Evolutionary conservation across 306 rosid genomes (phyloP).

Genomic region (Hylodesmum podocarpum): DNA sequence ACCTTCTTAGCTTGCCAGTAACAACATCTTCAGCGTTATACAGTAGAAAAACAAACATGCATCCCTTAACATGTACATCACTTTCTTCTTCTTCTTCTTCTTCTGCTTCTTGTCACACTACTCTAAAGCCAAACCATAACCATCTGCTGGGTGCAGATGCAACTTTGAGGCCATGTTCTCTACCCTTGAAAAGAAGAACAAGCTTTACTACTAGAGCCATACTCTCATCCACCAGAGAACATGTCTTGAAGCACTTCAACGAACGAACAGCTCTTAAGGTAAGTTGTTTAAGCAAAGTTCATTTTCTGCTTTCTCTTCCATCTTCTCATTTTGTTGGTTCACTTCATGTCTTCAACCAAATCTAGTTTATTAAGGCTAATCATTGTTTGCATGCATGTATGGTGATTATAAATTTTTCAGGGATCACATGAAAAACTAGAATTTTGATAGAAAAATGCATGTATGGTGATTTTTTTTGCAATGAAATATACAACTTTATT

Average conservation of each 20-base stretch:
- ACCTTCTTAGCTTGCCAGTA: conserved; percentile 7
- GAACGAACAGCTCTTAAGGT: conserved; percentile 86
- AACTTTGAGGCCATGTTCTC: conserved; percentile 38
- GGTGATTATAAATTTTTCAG: neutral
- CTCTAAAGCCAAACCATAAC: conserved; percentile 46
- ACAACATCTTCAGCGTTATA: neutral
- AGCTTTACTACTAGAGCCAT: conserved; percentile 52
- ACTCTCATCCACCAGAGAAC: conserved; percentile 57
- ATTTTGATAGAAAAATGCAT: neutral
- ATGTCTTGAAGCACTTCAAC: conserved; percentile 65
- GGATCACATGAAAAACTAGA: neutral
- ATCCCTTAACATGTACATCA: conserved; percentile 51
- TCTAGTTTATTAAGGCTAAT: neutral
- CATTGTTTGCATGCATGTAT: neutral
- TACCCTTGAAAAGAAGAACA: conserved; percentile 47
- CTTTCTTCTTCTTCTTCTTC: conserved; percentile 57
- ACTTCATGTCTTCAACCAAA: neutral
- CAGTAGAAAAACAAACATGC: conserved; percentile 40
- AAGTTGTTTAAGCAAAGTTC: conserved; percentile 8
- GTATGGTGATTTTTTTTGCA: no score
- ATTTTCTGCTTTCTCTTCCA: neutral
- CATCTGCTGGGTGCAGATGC: conserved; percentile 35
- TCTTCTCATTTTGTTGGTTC: neutral
- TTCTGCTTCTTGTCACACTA: conserved; percentile 53
- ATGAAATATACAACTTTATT: neutral